A percentile compares a stretch with the other conserved stretches of the same genome.
These are phyloP conservation scores for Grosmannia clavigera DNA, from an alignment of 2,329 filamentous ascomycete species.

Conservation along the genomic window DNA sequence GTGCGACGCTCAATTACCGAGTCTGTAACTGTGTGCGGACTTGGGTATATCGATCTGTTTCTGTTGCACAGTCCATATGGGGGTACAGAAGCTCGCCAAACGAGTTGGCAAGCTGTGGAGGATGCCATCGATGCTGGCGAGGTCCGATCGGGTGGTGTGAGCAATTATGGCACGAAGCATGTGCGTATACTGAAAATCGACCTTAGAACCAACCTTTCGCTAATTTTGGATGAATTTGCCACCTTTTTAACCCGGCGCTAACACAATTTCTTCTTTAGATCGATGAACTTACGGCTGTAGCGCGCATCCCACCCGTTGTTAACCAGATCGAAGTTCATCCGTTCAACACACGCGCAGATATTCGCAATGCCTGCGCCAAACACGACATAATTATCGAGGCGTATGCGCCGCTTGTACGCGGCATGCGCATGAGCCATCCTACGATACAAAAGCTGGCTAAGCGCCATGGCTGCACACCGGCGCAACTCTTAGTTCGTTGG, in stretches of 20 bases:
- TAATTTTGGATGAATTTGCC: background rate
- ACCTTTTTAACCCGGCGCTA: background rate
- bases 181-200: constrained; percentile 21
- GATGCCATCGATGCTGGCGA: constrained; percentile 64
- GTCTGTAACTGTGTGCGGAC: constrained; percentile 50
- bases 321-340: constrained; percentile 78
- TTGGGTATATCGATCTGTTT: constrained; percentile 71
- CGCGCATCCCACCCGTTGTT: constrained; percentile 51
- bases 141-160: constrained; percentile 59
- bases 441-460: constrained; percentile 47
- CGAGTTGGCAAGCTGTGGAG: constrained; percentile 65
- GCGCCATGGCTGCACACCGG: constrained; percentile 58
- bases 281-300: constrained; percentile 53
- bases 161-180: constrained; percentile 67
- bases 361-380: constrained; percentile 52
- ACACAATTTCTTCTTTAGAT: constrained; percentile 29
- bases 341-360: constrained; percentile 62
- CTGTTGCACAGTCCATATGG: constrained; percentile 71
- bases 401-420: constrained; percentile 66
- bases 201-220: too few relatives aligned
- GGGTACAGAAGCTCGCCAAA: constrained; percentile 51
- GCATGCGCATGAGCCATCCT: constrained; percentile 55
- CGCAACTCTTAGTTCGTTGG: constrained; percentile 68
- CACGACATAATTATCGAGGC: constrained; percentile 63
- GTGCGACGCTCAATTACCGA: constrained; percentile 54